These are phyloP conservation scores for Phytophthora sojae DNA, from an alignment of 352 stramenopile genomes.

Conservation along the genomic window DNA sequence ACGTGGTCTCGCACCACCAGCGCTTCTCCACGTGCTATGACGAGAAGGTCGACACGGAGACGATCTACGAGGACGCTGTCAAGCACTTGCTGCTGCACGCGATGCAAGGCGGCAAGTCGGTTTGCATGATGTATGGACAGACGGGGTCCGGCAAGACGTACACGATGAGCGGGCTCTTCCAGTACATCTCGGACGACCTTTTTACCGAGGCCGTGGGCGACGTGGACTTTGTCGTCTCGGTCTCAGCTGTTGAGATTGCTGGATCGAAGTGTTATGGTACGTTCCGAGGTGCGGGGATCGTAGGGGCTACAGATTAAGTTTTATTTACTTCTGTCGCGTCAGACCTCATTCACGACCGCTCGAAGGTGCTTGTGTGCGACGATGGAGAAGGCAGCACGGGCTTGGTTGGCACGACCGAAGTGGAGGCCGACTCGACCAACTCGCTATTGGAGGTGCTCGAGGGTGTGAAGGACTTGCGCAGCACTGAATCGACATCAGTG, in stretches of 20 bases:
- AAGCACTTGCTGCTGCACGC: slow-evolving; percentile 76
- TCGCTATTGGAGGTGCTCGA: slow-evolving; percentile 70
- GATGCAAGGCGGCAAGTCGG: slow-evolving; percentile 68
- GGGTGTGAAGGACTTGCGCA: slow-evolving; percentile 69
- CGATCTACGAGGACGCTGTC: slow-evolving; percentile 72
- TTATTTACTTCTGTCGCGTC: neutral
- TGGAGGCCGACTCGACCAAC: slow-evolving; percentile 63
- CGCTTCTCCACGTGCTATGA: slow-evolving; percentile 83
- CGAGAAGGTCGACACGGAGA: slow-evolving; percentile 76
- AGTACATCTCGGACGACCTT: slow-evolving; percentile 79
- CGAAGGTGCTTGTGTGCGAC: slow-evolving; percentile 79
- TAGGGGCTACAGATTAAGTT: neutral
- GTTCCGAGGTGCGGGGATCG: neutral
- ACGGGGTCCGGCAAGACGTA: slow-evolving; percentile 81
- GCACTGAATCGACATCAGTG: slow-evolving; percentile 82
- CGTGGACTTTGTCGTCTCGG: slow-evolving; percentile 56
- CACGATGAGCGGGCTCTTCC: slow-evolving; percentile 88
- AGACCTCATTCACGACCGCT: slow-evolving; percentile 59
- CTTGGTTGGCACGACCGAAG: slow-evolving; percentile 68
- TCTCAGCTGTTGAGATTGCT: slow-evolving; percentile 69
- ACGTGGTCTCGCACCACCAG: slow-evolving; percentile 80
- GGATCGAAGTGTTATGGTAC: slow-evolving; percentile 73
- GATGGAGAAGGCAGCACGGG: slow-evolving; percentile 68
- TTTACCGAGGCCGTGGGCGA: slow-evolving; percentile 56
- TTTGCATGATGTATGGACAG: slow-evolving; percentile 87